These are phyloP conservation scores for Scenedesmus sp. DNA, from an alignment of 163 green algal species.

Conservation along the genomic window DNA sequence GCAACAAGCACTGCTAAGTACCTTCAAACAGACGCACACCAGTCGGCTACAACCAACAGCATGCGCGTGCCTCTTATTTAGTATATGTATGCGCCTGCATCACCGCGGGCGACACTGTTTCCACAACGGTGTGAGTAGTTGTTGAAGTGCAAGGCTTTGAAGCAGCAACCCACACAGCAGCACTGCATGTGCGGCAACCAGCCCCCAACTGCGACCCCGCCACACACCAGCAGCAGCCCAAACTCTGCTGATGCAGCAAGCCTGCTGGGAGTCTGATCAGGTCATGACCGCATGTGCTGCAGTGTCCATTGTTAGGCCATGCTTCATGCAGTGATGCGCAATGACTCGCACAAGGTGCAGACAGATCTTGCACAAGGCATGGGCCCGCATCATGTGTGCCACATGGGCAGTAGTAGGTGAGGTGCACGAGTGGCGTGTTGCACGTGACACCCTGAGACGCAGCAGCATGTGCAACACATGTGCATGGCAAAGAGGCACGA, in stretches of 20 bases:
- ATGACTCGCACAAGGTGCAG: neutral
- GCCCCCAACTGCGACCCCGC: neutral
- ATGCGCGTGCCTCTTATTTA: too few relatives aligned
- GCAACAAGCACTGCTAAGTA: neutral
- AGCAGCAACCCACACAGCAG: neutral
- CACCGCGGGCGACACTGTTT: neutral
- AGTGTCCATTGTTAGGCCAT: neutral
- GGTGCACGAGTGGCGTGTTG: neutral
- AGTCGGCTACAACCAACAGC: neutral
- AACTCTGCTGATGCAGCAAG: neutral
- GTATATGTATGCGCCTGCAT: neutral
- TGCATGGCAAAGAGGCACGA: neutral
- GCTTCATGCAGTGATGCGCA: constrained; percentile 12
- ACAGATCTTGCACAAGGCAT: neutral
- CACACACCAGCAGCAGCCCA: neutral
- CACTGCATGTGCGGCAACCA: neutral
- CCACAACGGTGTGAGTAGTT: neutral
- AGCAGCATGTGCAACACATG: neutral
- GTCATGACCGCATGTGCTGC: neutral
- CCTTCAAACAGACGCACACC: neutral
- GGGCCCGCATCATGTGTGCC: constrained; percentile 5
- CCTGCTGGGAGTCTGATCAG: neutral
- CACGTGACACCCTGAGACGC: neutral
- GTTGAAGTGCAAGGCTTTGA: constrained; percentile 1
- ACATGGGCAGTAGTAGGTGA: constrained; percentile 17